These are phyloP conservation scores for Flaveria robusta DNA, from an alignment of 129 eudicot species.

Conservation along the genomic window DNA sequence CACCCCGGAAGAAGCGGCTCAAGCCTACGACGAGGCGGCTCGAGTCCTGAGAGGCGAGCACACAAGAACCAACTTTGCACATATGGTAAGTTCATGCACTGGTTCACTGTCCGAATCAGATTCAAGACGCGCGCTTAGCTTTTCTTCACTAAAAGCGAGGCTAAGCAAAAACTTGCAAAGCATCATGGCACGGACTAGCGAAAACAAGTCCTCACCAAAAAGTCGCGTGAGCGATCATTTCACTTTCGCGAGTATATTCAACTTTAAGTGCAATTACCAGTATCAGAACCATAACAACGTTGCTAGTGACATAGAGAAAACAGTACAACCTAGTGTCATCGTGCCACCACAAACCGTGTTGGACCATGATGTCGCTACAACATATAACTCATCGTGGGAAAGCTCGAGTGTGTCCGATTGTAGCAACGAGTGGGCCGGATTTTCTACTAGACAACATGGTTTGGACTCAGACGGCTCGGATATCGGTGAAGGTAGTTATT, in stretches of 20 bases:
- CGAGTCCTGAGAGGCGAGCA: slow-evolving; percentile 77
- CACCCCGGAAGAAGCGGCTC: slow-evolving; percentile 80
- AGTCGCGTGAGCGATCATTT: slow-evolving; percentile 78
- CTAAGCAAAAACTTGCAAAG: slow-evolving; percentile 74
- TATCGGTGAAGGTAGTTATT: slow-evolving; percentile 47
- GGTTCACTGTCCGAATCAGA: slow-evolving; percentile 27
- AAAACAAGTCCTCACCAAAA: slow-evolving; percentile 54
- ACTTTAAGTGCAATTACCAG: slow-evolving; percentile 47
- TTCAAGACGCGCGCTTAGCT: slow-evolving; percentile 51
- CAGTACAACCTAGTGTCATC: slow-evolving; percentile 75
- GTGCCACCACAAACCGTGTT: slow-evolving; percentile 54
- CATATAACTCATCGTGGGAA: slow-evolving; percentile 55
- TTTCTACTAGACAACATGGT: slow-evolving; percentile 41
- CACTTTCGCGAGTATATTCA: slow-evolving; percentile 79
- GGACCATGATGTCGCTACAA: slow-evolving; percentile 37
- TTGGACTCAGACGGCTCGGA: slow-evolving; percentile 67
- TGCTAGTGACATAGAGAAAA: slow-evolving; percentile 50
- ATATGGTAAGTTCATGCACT: slow-evolving; percentile 27
- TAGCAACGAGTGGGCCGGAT: slow-evolving; percentile 55
- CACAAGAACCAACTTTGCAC: slow-evolving; percentile 68
- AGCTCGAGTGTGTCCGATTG: slow-evolving; percentile 56
- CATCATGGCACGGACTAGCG: slow-evolving; percentile 62
- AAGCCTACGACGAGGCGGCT: slow-evolving; percentile 85
- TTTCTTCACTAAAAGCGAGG: slow-evolving; percentile 70
- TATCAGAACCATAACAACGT: slow-evolving; percentile 29